Evolutionary conservation across 2,329 filamentous ascomycete genomes (phyloP).

Genomic region (Acephala macrosclerotiorum): DNA sequence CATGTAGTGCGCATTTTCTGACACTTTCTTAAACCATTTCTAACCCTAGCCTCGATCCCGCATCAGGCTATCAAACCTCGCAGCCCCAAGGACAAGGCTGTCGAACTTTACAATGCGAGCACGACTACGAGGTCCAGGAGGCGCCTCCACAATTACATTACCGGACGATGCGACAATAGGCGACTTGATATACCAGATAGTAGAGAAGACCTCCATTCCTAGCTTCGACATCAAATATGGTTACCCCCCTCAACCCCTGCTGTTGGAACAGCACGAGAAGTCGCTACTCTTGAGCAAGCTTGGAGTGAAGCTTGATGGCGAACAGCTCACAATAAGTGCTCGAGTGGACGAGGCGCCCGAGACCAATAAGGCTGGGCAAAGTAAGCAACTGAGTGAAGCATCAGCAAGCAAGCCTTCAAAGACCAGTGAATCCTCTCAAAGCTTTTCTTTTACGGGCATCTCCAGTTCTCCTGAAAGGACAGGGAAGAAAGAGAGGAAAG

Average conservation of each 20-base stretch:
- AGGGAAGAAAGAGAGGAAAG: constrained; percentile 18
- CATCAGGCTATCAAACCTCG: constrained; percentile 9
- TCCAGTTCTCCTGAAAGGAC: constrained; percentile 10
- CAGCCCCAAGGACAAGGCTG: constrained; percentile 1
- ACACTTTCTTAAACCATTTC: neutral
- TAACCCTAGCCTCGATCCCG: neutral
- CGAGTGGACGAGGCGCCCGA: constrained; percentile 25
- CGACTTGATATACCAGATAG: constrained; percentile 67
- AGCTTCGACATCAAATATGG: constrained; percentile 83
- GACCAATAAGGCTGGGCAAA: constrained; percentile 6
- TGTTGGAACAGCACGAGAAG: constrained; percentile 57
- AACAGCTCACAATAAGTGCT: constrained; percentile 67
- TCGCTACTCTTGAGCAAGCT: constrained; percentile 59
- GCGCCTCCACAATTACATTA: constrained; percentile 74
- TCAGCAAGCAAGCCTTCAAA: constrained; percentile 16
- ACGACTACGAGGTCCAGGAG: constrained; percentile 77
- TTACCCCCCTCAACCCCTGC: constrained; percentile 78
- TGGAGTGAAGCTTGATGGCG: constrained; percentile 69
- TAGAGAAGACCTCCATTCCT: constrained; percentile 67
- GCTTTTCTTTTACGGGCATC: constrained; percentile 9
- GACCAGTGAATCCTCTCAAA: neutral
- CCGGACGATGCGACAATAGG: constrained; percentile 71
- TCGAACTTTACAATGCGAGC: constrained; percentile 65
- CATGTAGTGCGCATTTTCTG: neutral
- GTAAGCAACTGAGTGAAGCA: constrained; percentile 2